Conservation (phyloP, 495 filamentous ascomycete genomes). For the Penicillium maclennaniae region DNA sequence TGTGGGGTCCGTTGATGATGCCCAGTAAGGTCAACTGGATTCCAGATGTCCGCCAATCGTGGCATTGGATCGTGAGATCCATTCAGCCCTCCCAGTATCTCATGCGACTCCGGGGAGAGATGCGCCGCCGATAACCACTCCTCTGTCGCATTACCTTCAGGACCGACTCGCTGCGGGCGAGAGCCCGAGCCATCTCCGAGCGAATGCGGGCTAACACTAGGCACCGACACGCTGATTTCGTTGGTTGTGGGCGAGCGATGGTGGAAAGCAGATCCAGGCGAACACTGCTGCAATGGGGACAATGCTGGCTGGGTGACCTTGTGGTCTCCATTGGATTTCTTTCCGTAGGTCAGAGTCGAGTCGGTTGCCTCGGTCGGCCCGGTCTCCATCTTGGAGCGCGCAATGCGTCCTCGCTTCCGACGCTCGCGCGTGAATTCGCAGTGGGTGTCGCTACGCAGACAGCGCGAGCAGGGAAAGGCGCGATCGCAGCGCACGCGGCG, state of each 20-base stretch:
- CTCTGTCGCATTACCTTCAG: conserved; percentile 30
- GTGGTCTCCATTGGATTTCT: conserved; percentile 11
- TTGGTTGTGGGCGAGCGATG: conserved; percentile 35
- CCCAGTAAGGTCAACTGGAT: conserved; percentile 28
- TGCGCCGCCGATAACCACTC: conserved; percentile 41
- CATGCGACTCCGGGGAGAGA: conserved; percentile 38
- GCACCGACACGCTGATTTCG: conserved; percentile 30
- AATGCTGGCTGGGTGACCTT: conserved; percentile 12
- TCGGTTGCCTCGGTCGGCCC: conserved; percentile 1
- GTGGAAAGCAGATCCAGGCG: conserved; percentile 25
- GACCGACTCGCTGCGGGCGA: conserved; percentile 12
- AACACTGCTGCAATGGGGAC: conserved; percentile 26
- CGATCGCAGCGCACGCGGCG: conserved; percentile 49
- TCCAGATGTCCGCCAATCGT: conserved; percentile 37
- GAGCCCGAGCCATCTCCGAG: conserved; percentile 16
- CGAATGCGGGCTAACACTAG: conserved; percentile 31
- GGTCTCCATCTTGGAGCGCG: conserved; percentile 28
- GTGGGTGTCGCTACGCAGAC: conserved; percentile 39
- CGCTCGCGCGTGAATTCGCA: conserved; percentile 47
- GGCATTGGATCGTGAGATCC: conserved; percentile 31
- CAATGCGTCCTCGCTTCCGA: conserved; percentile 44
- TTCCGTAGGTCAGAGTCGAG: conserved; percentile 2
- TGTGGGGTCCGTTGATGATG: conserved; percentile 13
- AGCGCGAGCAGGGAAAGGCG: conserved; percentile 45
- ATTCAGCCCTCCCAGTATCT: conserved; percentile 25